A percentile compares a stretch with the other conserved stretches of the same genome.
phyloP scores from a whole-genome alignment of 176 grass and related monocot species.

The Carex myosuroides region DNA sequence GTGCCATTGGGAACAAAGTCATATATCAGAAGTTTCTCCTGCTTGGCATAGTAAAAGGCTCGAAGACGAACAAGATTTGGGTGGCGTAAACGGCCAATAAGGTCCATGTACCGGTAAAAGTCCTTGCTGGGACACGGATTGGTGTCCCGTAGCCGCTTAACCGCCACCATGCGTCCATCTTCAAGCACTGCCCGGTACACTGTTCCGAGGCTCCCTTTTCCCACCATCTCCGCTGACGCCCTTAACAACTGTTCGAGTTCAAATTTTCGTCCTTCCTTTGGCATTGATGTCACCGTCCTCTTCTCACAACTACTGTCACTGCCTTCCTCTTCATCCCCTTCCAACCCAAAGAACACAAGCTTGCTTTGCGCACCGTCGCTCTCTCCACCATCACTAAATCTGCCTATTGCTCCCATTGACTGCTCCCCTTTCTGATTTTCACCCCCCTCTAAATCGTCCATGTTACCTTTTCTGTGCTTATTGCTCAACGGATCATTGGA shows the following conservation, averaged over 20 bases:
- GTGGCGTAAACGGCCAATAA: slow-evolving; percentile 71
- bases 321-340: slow-evolving; percentile 25
- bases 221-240: slow-evolving; percentile 87
- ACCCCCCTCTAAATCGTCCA: slow-evolving; percentile 24
- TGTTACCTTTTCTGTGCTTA: slow-evolving; percentile 34
- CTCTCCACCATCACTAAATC: slow-evolving; percentile 50
- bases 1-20: slow-evolving; percentile 76
- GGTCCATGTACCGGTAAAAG: slow-evolving; percentile 82
- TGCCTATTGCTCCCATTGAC: slow-evolving; percentile 31
- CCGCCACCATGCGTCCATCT: slow-evolving; percentile 69
- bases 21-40: slow-evolving; percentile 93
- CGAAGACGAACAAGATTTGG: slow-evolving; percentile 59
- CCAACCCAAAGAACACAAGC: slow-evolving; percentile 61
- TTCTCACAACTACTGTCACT: slow-evolving; percentile 22
- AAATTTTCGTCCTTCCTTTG: slow-evolving; percentile 35
- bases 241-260: slow-evolving; percentile 81
- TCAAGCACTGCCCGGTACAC: slow-evolving; percentile 81
- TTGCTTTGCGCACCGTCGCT: slow-evolving; percentile 75
- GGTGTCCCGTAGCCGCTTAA: slow-evolving; percentile 63
- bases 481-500: slow-evolving; percentile 10
- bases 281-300: slow-evolving; percentile 20
- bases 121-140: slow-evolving; percentile 65
- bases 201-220: slow-evolving; percentile 56
- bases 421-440: slow-evolving; percentile 35
- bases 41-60: slow-evolving; percentile 80